Evolutionary conservation across 345 rosid species (phyloP).

Genomic region (Hirschfeldia incana): DNA sequence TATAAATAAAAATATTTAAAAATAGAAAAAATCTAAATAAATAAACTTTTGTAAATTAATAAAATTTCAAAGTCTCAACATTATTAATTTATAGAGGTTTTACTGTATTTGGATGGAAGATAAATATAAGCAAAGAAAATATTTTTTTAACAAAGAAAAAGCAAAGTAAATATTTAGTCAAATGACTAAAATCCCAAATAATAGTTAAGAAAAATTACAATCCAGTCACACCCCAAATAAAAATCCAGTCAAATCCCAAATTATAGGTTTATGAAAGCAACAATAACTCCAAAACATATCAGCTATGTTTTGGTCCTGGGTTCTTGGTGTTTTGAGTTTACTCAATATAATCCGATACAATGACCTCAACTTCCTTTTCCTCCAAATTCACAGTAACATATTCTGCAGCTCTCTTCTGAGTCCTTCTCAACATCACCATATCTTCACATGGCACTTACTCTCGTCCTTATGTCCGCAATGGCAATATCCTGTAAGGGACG

Average conservation of each 20-base stretch:
- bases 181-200: neutral
- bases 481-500: neutral
- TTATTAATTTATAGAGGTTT: no score
- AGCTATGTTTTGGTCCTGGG: neutral
- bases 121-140: neutral
- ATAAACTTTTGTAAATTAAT: no score
- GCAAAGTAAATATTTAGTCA: neutral
- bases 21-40: no score
- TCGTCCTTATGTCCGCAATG: slow-evolving; percentile 36
- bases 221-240: neutral
- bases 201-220: neutral
- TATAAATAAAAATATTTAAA: no score
- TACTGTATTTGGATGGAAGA: neutral
- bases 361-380: neutral
- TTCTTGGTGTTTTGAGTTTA: slow-evolving; percentile 3
- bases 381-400: neutral
- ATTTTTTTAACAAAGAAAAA: neutral
- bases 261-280: neutral
- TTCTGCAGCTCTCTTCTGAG: neutral
- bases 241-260: neutral
- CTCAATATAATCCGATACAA: slow-evolving; percentile 12
- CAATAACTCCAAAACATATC: neutral
- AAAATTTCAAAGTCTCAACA: no score
- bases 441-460: slow-evolving; percentile 33
- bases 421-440: neutral